Base-by-base conservation (phyloP, 163 green algal genomes). In the Volvox carteri region DNA sequence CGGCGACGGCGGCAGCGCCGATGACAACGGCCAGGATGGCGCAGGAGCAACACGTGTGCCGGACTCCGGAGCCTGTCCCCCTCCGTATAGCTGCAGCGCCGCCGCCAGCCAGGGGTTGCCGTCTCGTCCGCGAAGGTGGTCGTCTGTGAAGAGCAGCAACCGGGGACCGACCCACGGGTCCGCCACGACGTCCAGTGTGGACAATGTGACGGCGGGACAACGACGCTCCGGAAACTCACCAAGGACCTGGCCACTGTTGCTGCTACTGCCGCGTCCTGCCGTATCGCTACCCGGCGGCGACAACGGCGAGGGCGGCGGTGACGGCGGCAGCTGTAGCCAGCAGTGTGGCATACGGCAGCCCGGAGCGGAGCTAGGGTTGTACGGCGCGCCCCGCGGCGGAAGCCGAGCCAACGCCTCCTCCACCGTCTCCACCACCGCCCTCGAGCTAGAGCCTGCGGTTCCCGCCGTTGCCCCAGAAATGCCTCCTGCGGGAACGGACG, bases 261-360 rank as follows among this genome's bases (percentile, higher is more conserved):
- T 48, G 67, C 67, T 37, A 12, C 67, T 48, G 35, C 33, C 48
- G 67, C 67, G n/a, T n/a, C n/a, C n/a, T n/a, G n/a, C n/a, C n/a
- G n/a, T n/a, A n/a, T n/a, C n/a, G n/a, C n/a, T n/a, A n/a, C n/a
- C n/a, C n/a, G n/a, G n/a, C n/a, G n/a, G n/a, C n/a, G n/a, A n/a
- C n/a, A n/a, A n/a, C n/a, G n/a, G n/a, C n/a, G n/a, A n/a, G n/a
- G n/a, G n/a, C n/a, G n/a, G n/a, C n/a, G n/a, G n/a, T n/a, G n/a
- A n/a, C n/a, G n/a, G n/a, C n/a, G 16, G 28, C 18, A 72, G 50
- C 12, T 52, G 58, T 50, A 97, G 56, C 23, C 48, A 58, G 77
- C 77, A 92, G 73, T 97, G 95, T 0, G 94, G 94, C 83, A 96
- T 39, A 23, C 95, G 89, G 9, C 76, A 90, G 30, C 95, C 95